Conservation (phyloP, 1,284 basidiomycete genomes). For the Apiotrichum laibachii region DNA sequence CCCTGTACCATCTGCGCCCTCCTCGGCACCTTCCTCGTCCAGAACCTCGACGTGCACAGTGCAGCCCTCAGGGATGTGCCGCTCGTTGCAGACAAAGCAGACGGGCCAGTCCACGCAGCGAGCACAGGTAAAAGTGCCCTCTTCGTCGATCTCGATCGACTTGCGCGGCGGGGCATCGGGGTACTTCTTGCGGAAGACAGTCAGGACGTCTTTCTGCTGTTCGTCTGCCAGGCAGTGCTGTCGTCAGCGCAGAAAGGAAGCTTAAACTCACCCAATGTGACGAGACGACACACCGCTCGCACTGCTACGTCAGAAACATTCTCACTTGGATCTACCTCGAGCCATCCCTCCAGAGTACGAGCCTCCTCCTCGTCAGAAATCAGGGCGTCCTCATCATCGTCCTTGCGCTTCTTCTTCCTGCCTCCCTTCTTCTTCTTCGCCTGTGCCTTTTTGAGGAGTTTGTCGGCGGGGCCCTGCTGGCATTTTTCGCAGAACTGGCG, state of each 20-base stretch:
- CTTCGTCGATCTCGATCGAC: slow-evolving; percentile 59
- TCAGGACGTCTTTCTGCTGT: slow-evolving; percentile 70
- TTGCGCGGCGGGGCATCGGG: slow-evolving; percentile 43
- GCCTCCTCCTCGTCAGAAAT: slow-evolving; percentile 59
- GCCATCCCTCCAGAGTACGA: slow-evolving; percentile 71
- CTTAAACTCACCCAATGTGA: slow-evolving; percentile 63
- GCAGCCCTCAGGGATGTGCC: background rate
- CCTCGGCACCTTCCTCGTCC: background rate
- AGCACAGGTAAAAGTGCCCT: slow-evolving; percentile 73
- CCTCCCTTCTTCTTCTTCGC: slow-evolving; percentile 41
- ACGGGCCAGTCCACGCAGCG: slow-evolving; percentile 69
- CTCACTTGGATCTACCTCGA: slow-evolving; percentile 52
- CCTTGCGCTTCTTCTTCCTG: slow-evolving; percentile 48
- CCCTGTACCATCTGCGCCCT: background rate
- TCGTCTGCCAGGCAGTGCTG: slow-evolving; percentile 58
- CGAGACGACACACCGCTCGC: slow-evolving; percentile 70
- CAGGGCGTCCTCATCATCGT: slow-evolving; percentile 52
- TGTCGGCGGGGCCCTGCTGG: slow-evolving; percentile 32
- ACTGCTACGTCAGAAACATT: slow-evolving; percentile 43
- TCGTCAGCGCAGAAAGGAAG: background rate
- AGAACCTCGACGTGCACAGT: background rate
- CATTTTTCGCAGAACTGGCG: slow-evolving; percentile 44
- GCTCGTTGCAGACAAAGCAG: slow-evolving; percentile 72
- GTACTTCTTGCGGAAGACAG: slow-evolving; percentile 56
- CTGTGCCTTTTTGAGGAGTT: slow-evolving; percentile 26